Evolutionary conservation across 2,329 filamentous ascomycete species (phyloP).

Genomic region (Sphaceloma murrayae): DNA sequence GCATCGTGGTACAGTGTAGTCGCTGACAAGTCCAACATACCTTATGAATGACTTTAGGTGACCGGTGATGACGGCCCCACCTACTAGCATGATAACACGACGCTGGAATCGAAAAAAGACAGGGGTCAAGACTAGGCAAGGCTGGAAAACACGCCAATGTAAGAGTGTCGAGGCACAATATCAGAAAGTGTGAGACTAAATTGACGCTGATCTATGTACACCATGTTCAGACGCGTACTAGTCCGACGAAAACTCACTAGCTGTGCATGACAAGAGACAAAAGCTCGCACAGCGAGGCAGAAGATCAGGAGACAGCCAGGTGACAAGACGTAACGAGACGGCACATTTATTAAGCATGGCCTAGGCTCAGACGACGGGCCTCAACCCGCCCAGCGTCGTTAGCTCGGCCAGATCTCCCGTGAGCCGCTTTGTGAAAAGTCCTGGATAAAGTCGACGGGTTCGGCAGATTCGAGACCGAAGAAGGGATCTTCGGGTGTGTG

Average conservation of each 20-base stretch:
- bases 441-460: conserved; percentile 24
- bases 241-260: not conserved
- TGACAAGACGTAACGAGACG: too few relatives aligned
- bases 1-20: too few relatives aligned
- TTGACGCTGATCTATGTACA: conserved; percentile 14
- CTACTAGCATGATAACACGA: too few relatives aligned
- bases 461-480: conserved; percentile 27
- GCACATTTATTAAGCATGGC: too few relatives aligned
- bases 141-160: too few relatives aligned
- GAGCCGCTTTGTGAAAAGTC: conserved; percentile 25
- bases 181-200: too few relatives aligned
- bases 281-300: conserved; percentile 12
- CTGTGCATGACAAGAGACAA: not conserved
- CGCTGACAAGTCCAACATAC: too few relatives aligned
- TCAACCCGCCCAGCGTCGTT: conserved; percentile 17
- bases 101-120: too few relatives aligned
- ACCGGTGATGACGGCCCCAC: too few relatives aligned
- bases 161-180: too few relatives aligned
- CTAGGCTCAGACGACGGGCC: conserved; percentile 8
- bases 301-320: conserved; percentile 5
- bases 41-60: too few relatives aligned
- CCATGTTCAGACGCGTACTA: conserved; percentile 9
- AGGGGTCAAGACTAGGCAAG: too few relatives aligned
- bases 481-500: conserved; percentile 20
- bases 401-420: conserved; percentile 19